Base-by-base conservation (phyloP, 306 rosid genomes). In the Vicia faba region DNA sequence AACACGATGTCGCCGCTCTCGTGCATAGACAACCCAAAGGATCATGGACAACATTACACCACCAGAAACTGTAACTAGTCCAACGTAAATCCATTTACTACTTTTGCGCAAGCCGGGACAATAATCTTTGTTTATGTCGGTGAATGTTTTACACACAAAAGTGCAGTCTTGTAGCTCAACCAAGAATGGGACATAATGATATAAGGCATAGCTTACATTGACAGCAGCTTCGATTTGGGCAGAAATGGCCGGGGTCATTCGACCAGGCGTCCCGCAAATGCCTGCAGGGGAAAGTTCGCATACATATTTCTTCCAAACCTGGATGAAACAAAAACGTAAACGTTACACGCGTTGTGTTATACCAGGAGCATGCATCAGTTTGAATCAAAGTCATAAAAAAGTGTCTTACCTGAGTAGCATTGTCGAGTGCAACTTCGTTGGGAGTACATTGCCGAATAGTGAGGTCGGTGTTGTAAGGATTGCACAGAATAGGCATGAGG, bases 21-120 rank as follows among this genome's bases (percentile, higher is more conserved):
- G 71, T 5, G 92, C 96, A 51, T 90, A 93, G 72, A 93, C 78
- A 12, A 93, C 96, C 99, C 99, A 90, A 57, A 93, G 87, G 72
- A 90, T 88, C 82, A 93, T 35, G 0, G 97, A 93, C 40, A 86
- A 57, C 99, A 90, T 88, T 0, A 90, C 95, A 12, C 92, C 85
- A 2, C 65, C 76, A 46, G 97, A 86, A 1, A 93, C 90, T 50
- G 85, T 0, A 3, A 90, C 82, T 38, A 93, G 75, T 7, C 99
- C 99, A 4, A 82, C 13, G 46, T 90, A 93, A 57, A 86, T 90
- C 92, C 80, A 88, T 43, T 25, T 7, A 7, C 82, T 80, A 39
- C 73, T 79, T 9, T 3, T 46, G 63, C 81, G 71, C 62, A 93
- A 80, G 36, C 85, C 87, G 1, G 97, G 99, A 58, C 99, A 90